These are phyloP conservation scores for Austroboletus festivus DNA, from an alignment of 768 basidiomycete species.

Conservation along the genomic window DNA sequence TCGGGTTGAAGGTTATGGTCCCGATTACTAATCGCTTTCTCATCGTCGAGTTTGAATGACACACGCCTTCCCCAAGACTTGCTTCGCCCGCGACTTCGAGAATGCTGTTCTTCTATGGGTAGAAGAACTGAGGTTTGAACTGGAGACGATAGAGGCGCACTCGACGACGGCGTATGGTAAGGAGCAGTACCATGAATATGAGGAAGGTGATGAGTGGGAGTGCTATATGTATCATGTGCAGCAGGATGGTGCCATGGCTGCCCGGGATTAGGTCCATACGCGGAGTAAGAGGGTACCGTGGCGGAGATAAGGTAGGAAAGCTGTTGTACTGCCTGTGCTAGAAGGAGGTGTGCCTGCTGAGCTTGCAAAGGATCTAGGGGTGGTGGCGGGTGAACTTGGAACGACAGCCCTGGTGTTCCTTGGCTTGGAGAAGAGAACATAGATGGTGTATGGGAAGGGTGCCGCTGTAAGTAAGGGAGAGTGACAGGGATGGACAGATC, in stretches of 20 bases:
- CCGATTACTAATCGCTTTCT: slow-evolving; percentile 8
- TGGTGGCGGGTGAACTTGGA: slow-evolving; percentile 28
- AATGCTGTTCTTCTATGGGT: slow-evolving; percentile 28
- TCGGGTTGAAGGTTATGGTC: slow-evolving; percentile 11
- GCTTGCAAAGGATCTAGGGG: slow-evolving; percentile 28
- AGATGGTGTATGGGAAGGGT: slow-evolving; percentile 15
- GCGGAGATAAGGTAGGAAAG: slow-evolving; percentile 38
- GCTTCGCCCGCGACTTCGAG: slow-evolving; percentile 44
- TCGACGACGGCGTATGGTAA: slow-evolving; percentile 35
- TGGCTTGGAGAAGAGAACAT: slow-evolving; percentile 17
- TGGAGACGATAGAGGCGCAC: slow-evolving; percentile 50
- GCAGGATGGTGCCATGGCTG: slow-evolving; percentile 21
- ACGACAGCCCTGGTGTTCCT: slow-evolving; percentile 15
- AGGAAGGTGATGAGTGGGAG: slow-evolving; percentile 10
- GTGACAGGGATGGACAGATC: slow-evolving; percentile 21
- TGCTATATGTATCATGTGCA: slow-evolving; percentile 7
- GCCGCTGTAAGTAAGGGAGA: slow-evolving; percentile 18
- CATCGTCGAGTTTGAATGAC: slow-evolving; percentile 48
- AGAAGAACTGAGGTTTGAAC: slow-evolving; percentile 40
- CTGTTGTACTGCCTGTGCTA: slow-evolving; percentile 41
- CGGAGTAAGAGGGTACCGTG: slow-evolving; percentile 25
- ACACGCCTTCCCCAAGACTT: slow-evolving; percentile 54
- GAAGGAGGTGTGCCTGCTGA: slow-evolving; percentile 37
- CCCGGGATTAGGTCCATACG: slow-evolving; percentile 16
- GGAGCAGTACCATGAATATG: slow-evolving; percentile 18